Percentiles rank a stretch among this genome's conserved stretches.
Conservation (phyloP, 2,329 filamentous ascomycete species). For the Beauveria pseudobassiana region DNA sequence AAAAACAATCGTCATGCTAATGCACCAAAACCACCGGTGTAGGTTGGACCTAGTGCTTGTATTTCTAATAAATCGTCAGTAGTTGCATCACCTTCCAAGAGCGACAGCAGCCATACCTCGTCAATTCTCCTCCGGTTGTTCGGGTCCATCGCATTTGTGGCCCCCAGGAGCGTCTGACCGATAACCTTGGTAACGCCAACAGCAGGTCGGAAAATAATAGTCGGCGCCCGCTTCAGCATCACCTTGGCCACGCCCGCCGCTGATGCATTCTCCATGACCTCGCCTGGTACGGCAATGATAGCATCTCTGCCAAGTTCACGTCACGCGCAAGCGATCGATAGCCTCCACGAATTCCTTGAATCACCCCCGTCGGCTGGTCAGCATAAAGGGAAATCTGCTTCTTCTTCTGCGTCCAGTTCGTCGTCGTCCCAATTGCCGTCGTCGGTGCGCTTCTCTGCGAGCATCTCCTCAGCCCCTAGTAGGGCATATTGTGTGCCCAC, state of each 20-base stretch:
- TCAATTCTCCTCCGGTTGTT: slow-evolving; percentile 73
- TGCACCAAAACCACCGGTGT: not conserved
- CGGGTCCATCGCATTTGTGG: slow-evolving; percentile 84
- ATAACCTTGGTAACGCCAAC: slow-evolving; percentile 86
- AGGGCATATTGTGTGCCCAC: slow-evolving; percentile 92
- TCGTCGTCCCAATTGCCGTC: slow-evolving; percentile 49
- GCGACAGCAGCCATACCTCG: slow-evolving; percentile 57
- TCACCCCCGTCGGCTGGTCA: slow-evolving; percentile 82
- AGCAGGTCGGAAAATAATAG: slow-evolving; percentile 81
- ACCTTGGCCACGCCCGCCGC: slow-evolving; percentile 74
- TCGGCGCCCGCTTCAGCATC: slow-evolving; percentile 77
- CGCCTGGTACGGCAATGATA: slow-evolving; percentile 87
- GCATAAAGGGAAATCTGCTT: slow-evolving; percentile 88
- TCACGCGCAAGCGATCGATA: slow-evolving; percentile 79
- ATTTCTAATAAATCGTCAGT: slow-evolving; percentile 10
- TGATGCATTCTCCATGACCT: slow-evolving; percentile 78
- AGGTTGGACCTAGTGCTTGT: slow-evolving; percentile 7
- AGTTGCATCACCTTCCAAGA: not conserved
- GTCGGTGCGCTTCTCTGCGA: slow-evolving; percentile 40
- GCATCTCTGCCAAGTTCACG: slow-evolving; percentile 80
- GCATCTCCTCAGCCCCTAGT: slow-evolving; percentile 76
- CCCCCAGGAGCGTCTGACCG: slow-evolving; percentile 82
- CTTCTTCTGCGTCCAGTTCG: slow-evolving; percentile 56
- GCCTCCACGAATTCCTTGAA: slow-evolving; percentile 77
- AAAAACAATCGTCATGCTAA: not conserved